Evolutionary conservation across 1,284 basidiomycete species (phyloP).

Genomic region (Ustanciosporium gigantosporum): DNA sequence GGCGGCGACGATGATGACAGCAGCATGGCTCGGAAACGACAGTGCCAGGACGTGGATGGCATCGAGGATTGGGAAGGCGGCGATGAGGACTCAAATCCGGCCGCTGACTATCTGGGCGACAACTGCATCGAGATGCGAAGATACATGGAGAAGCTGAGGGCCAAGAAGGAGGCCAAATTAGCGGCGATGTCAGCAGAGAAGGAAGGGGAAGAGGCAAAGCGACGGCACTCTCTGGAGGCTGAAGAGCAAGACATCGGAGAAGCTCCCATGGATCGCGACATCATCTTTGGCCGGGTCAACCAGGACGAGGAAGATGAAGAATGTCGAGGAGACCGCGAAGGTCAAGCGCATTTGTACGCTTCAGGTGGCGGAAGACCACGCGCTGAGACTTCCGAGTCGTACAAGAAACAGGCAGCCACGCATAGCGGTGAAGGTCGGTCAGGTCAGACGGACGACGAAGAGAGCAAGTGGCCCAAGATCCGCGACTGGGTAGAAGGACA

Average conservation of each 20-base stretch:
- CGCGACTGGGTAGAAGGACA: constrained; percentile 57
- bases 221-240: constrained; percentile 2
- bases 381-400: neutral
- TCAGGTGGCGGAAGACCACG: too few relatives aligned
- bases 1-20: constrained; percentile 4
- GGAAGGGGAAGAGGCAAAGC: constrained; percentile 12
- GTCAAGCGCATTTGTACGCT: constrained; percentile 11
- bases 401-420: neutral
- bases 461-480: constrained; percentile 40
- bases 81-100: constrained; percentile 44
- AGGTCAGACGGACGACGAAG: constrained; percentile 5
- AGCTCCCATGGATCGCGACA: constrained; percentile 44
- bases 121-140: constrained; percentile 48
- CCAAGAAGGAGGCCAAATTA: constrained; percentile 12
- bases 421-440: neutral
- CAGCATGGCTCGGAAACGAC: neutral
- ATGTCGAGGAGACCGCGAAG: constrained; percentile 24
- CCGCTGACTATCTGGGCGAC: constrained; percentile 57
- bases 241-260: constrained; percentile 44
- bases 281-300: constrained; percentile 23
- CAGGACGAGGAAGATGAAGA: constrained; percentile 35
- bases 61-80: constrained; percentile 45
- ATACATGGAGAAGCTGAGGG: constrained; percentile 29
- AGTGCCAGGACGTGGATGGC: constrained; percentile 24
- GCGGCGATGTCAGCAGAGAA: neutral